phyloP scores from a whole-genome alignment of 768 basidiomycete genomes.

The Naganishia vaughanmartiniae region DNA sequence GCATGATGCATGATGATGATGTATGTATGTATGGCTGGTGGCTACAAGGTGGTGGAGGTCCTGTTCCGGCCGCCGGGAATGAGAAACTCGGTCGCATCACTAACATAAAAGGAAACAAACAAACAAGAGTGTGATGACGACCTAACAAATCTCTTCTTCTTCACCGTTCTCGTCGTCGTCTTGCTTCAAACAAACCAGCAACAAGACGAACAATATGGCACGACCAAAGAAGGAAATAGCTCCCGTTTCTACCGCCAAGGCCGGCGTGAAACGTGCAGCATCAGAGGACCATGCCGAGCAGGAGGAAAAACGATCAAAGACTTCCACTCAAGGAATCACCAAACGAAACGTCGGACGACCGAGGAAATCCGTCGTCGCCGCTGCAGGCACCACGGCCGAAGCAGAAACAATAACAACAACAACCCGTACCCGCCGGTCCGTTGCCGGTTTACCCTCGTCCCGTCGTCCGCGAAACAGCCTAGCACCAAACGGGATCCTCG shows the following conservation, averaged over 20 bases:
- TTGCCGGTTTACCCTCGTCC: not conserved
- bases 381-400: not conserved
- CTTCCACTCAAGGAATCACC: not conserved
- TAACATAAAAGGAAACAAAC: not conserved
- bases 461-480: not conserved
- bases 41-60: not conserved
- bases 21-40: no score
- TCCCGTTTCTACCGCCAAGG: no score
- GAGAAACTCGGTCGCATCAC: not conserved
- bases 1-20: not conserved
- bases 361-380: not conserved
- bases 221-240: not conserved
- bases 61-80: not conserved
- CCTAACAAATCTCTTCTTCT: no score
- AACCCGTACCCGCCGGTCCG: not conserved
- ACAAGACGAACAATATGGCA: not conserved
- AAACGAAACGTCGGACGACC: not conserved
- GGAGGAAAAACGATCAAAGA: no score
- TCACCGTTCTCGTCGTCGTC: not conserved
- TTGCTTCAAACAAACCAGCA: not conserved
- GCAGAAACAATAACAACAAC: not conserved
- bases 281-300: not conserved
- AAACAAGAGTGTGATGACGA: no score
- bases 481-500: slow-evolving; percentile 5
- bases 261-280: no score